Evolutionary conservation across 345 rosid species (phyloP), one percentile per base, ranked within the genome.

Genomic region (Ricinus communis): DNA sequence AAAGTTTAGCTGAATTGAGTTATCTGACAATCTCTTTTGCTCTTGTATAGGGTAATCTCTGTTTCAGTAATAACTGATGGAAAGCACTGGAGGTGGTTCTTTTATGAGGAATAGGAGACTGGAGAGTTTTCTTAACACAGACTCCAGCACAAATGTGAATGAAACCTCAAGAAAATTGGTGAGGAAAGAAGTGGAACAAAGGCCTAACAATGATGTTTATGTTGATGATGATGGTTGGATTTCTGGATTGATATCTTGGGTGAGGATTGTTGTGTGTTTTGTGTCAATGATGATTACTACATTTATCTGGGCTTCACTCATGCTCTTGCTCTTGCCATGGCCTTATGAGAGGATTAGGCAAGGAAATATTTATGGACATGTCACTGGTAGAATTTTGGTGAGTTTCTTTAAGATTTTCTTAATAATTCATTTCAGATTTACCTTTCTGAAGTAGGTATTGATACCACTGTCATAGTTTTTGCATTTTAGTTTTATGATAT

Each of bases 321-420:
- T 85, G 82, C 45, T 85, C 40, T 8, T 80, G 68, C 79, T 87
- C 66, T 41, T 85, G 53, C 91, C 88, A 0, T 87, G 91, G 87
- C 84, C 91, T 10, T 51, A 49, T 50, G 73, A 79, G 83, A 78
- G 91, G 72, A 76, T 81, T 45, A 65, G 83, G 72, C 91, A 83
- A 61, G 88, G 88, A 33, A 87, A 81, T 62, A 66, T 85, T 67
- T 87, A 81, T 55, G 88, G 91, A 19, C 88, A 87, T 75, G 80
- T 83, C 6, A 83, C 88, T 70, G 91, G 88, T 31, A 76, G 91
- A 80, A 76, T 87, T 80, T 41, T 87, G 82, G 88, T 87, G 72
- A 81, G 82, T 38, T 47, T 28, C 28, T 43, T 31, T 46, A 76
- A 31, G 9, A 8, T 24, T 28, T n/a, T 28, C 12, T 30, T 22